Evolutionary conservation across 768 basidiomycete genomes (phyloP), one percentile per base, ranked within the genome.

Genomic region (Dioszegia hungarica): DNA sequence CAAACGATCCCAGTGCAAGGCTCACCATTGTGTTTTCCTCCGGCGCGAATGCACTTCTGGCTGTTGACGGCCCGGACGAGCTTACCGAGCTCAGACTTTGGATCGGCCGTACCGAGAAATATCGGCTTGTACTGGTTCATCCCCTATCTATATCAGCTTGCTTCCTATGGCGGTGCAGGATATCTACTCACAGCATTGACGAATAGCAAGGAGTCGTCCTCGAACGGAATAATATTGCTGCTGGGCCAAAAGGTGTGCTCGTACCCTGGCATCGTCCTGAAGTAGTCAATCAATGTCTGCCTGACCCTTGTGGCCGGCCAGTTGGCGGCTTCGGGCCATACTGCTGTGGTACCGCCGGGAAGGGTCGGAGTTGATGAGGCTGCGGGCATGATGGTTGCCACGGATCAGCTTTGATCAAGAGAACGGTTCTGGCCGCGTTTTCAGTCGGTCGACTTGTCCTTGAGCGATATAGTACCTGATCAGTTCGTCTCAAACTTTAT

Each of bases 31-130:
- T 99, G 95, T 77, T 99, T 99, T 71, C 95, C 95, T 31, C 95
- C 95, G 1, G 95, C 95, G 55, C 95, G 83, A 65, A 99, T 99
- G 77, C 95, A 99, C 78, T 99, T 99, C 76, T 99, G 95, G 47
- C 84, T 86, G 79, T 98, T 99, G 77, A 87, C 90, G 1, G 93
- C 95, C 68, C 95, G 87, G 74, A 86, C 90, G 61, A 95, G 80
- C 73, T 88, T 92, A 56, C 88, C 82, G 66, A 95, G 83, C 38
- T 91, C 89, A 1, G 93, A 95, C 65, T 90, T 81, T 28, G 94
- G 92, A 78, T 98, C 95, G 60, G 94, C 91, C 5, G 88, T 97
- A 63, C 94, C 94, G n/a, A 99, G 82, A 77, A 99, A 98, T 61
- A 99, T 90, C 39, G 89, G 79, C 79, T 99, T 98, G 81, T 89